Conservation (phyloP, 2,329 filamentous ascomycete genomes). For the Cercospora sojina region DNA sequence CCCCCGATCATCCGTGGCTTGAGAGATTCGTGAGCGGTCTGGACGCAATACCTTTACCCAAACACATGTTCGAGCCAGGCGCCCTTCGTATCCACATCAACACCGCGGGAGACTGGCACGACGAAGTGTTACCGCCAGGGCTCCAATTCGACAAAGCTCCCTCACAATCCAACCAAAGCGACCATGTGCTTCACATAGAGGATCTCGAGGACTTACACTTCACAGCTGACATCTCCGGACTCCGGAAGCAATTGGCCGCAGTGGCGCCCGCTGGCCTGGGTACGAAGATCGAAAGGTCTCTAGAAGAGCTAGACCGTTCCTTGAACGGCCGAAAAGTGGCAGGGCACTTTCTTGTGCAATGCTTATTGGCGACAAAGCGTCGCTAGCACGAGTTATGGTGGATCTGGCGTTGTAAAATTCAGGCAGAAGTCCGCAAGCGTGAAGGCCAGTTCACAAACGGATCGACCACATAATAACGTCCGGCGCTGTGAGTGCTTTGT, state of each 20-base stretch:
- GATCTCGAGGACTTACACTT: background rate
- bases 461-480: background rate
- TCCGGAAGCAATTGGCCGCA: background rate
- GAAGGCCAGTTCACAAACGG: background rate
- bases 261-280: background rate
- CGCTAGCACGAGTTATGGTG: background rate
- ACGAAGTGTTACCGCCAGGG: background rate
- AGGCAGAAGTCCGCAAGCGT: background rate
- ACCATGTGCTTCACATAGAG: background rate
- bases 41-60: background rate
- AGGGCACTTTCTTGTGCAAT: background rate
- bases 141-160: background rate
- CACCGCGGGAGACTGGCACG: background rate
- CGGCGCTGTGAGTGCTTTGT: background rate
- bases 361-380: slow-evolving; percentile 2
- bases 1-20: background rate
- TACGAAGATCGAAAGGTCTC: background rate
- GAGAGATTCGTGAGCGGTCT: background rate
- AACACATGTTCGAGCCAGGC: background rate
- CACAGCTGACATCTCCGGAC: background rate
- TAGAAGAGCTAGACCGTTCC: background rate
- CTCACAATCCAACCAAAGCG: background rate
- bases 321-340: background rate
- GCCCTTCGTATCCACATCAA: background rate
- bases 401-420: background rate